These are phyloP conservation scores for Fistulifera pelliculosa DNA, from an alignment of 108 stramenopile genomes.

Conservation along the genomic window DNA sequence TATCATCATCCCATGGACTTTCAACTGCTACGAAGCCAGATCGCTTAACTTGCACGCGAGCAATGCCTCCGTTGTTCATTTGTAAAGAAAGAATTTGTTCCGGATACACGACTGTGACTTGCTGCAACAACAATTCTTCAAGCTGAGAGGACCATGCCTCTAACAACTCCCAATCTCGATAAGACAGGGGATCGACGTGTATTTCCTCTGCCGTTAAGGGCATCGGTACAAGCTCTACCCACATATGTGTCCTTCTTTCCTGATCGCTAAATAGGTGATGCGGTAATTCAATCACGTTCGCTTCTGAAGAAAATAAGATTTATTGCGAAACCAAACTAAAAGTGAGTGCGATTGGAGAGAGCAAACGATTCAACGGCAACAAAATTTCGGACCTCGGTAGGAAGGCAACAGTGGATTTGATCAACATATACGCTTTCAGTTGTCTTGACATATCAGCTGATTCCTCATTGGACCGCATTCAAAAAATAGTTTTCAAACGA, in stretches of 20 bases:
- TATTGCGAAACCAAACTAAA: neutral
- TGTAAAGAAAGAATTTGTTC: slow-evolving; percentile 39
- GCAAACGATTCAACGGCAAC: slow-evolving; percentile 1
- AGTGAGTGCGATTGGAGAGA: too few species aligned
- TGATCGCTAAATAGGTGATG: slow-evolving; percentile 7
- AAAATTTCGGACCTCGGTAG: slow-evolving; percentile 29
- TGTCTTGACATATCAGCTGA: slow-evolving; percentile 44
- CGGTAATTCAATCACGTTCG: neutral
- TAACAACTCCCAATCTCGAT: slow-evolving; percentile 69
- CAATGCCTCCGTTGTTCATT: slow-evolving; percentile 12
- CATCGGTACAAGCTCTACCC: neutral
- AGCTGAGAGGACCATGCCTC: slow-evolving; percentile 55
- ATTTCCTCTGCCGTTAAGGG: slow-evolving; percentile 22
- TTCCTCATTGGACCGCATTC: slow-evolving; percentile 25
- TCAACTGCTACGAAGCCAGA: slow-evolving; percentile 1
- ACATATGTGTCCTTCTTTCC: neutral
- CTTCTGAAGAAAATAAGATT: slow-evolving; percentile 17
- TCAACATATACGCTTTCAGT: slow-evolving; percentile 28
- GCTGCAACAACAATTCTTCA: slow-evolving; percentile 51
- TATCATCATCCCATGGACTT: neutral
- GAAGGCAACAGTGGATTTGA: slow-evolving; percentile 42
- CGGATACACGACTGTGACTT: slow-evolving; percentile 58
- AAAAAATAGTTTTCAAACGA: slow-evolving; percentile 1
- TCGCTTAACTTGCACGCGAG: slow-evolving; percentile 18
- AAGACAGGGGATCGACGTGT: slow-evolving; percentile 48